A percentile compares a stretch with the other conserved stretches of the same genome.
Conservation (phyloP, 441 rosid species). For the Corymbia calophylla region DNA sequence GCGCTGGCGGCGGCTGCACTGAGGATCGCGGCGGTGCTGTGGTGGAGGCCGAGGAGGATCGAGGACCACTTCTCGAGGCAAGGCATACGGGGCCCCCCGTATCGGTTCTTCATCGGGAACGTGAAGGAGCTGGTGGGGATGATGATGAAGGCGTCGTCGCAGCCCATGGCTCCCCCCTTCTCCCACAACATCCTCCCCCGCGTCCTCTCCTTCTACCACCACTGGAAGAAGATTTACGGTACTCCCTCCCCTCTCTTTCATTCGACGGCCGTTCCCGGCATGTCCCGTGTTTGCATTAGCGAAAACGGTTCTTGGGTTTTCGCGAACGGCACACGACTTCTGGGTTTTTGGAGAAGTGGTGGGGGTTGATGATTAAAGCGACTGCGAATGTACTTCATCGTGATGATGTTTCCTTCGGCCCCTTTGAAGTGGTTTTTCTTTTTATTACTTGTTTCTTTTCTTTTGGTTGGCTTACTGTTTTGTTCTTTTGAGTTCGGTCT, state of each 20-base stretch:
- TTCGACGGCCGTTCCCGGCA: not conserved
- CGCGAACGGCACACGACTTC: not conserved
- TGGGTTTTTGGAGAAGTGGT: not conserved
- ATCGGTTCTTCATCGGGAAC: conserved; percentile 87
- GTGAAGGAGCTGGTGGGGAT: conserved; percentile 81
- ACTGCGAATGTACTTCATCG: not conserved
- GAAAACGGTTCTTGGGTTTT: not conserved
- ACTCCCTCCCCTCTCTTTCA: not conserved
- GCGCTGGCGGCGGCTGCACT: conserved; percentile 4
- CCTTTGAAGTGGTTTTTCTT: not conserved
- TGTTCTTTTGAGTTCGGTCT: not conserved
- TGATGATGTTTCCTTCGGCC: not conserved
- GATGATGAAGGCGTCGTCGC: conserved; percentile 93
- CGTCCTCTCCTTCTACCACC: conserved; percentile 90
- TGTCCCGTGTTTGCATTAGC: not conserved
- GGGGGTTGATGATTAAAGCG: not conserved
- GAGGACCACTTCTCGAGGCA: conserved; percentile 89
- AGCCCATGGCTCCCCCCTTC: conserved; percentile 57
- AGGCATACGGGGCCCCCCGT: conserved; percentile 96
- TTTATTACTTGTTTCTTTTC: not conserved
- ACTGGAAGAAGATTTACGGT: conserved; percentile 98
- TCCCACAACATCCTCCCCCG: conserved; percentile 76
- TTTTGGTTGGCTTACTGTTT: not conserved
- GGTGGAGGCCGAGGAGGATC: conserved; percentile 93
- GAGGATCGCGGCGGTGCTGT: conserved; percentile 41